Base-by-base conservation (phyloP, 805 yeast species). In the Candida awuae region DNA sequence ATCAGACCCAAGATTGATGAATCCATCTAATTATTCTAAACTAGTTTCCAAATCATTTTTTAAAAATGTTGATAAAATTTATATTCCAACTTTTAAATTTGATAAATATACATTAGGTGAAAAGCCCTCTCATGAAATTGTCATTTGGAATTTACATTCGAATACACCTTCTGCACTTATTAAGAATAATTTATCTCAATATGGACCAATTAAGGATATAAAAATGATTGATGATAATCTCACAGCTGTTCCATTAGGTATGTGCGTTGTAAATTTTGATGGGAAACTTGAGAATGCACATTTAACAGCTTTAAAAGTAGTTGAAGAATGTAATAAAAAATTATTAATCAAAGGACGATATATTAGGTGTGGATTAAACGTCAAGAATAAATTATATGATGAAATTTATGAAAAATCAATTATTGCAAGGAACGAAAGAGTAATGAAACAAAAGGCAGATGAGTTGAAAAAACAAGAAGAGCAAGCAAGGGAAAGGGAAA, bases 181-280 rank as follows among this genome's bases (percentile, higher is more conserved):
- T 3, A 66, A 63, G 34, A 75, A 80, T 44, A 77, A 72, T 46
- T 73, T 84, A 46, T 68, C 68, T 30, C 59, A 70, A 18, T 81
- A 66, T 58, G 95, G 95, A 3, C 70, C 69, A 22, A 67, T 87
- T 4, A 66, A 70, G 20, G 76, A 74, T 29, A 61, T 81, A 35
- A 72, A 73, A 42, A 66, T 76, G 43, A 65, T 80, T 8, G 73
- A 70, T 40, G 92, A 87, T 52, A 84, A 90, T 1, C 65, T 67
- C 17, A 77, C 84, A 32, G 95, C 87, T 3, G 81, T 79, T 15
- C 88, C 94, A 0, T 58, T 87, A 29, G 92, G 94, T 8, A 64
- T 86, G 17, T 80, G 80, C 36, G 61, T 73, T 16, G 64, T 85
- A 37, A 66, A 71, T 42, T 87, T 71, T 58, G 78, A 68, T 42